Conservation (phyloP, 805 yeast genomes). For the Ogataea paraovalis region DNA sequence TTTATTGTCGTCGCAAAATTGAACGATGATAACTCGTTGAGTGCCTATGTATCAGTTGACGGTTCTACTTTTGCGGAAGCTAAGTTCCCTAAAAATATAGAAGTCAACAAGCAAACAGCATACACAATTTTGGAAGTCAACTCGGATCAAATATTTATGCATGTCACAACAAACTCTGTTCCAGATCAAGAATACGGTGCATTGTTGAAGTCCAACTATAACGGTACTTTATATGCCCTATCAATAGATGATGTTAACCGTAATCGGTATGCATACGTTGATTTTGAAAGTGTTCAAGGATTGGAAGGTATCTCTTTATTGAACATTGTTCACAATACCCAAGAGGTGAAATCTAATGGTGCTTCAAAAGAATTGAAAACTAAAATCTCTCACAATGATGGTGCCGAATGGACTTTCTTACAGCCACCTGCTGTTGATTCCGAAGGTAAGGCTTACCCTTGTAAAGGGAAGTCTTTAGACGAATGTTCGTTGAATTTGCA, state of each 20-base stretch:
- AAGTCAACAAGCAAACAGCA: slow-evolving; percentile 58
- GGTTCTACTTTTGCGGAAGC: slow-evolving; percentile 77
- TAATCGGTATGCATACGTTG: slow-evolving; percentile 70
- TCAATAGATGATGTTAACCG: slow-evolving; percentile 72
- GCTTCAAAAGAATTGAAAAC: slow-evolving; percentile 58
- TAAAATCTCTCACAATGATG: slow-evolving; percentile 82
- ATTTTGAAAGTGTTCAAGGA: slow-evolving; percentile 78
- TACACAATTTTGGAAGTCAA: slow-evolving; percentile 77
- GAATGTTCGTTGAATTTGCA: slow-evolving; percentile 82
- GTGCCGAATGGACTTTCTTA: slow-evolving; percentile 77
- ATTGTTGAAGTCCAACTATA: slow-evolving; percentile 80
- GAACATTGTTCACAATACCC: slow-evolving; percentile 61
- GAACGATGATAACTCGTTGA: slow-evolving; percentile 46
- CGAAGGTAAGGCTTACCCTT: slow-evolving; percentile 50
- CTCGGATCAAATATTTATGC: slow-evolving; percentile 72
- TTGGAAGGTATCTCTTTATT: slow-evolving; percentile 81
- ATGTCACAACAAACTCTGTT: slow-evolving; percentile 62
- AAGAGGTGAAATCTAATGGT: slow-evolving; percentile 31
- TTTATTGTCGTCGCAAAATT: slow-evolving; percentile 70
- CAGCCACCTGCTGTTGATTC: slow-evolving; percentile 67
- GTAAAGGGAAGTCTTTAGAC: slow-evolving; percentile 43
- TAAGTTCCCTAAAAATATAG: slow-evolving; percentile 64
- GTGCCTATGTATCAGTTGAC: slow-evolving; percentile 73
- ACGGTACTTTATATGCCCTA: slow-evolving; percentile 81
- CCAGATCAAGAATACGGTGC: slow-evolving; percentile 65